Evolutionary conservation across 192 early-diverging fungal genomes (phyloP), one percentile per base, ranked within the genome.

Genomic region (Phycomyces blakesleeanus): DNA sequence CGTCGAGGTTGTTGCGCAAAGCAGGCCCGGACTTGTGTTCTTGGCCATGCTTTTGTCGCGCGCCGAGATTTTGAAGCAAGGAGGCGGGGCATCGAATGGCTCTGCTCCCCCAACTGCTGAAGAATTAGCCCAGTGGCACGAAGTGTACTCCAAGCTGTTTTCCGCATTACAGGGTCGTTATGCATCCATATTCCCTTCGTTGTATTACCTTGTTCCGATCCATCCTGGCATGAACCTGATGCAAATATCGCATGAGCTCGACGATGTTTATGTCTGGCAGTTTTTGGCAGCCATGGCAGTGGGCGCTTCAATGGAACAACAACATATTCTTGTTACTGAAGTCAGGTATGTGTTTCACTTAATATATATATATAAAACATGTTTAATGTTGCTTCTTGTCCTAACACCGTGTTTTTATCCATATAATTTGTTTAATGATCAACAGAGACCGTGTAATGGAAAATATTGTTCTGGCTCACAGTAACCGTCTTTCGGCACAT

Each of bases 251-350:
- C 58, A 77, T 39, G 67, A 68, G 66, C 61, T 83, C 51, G 86
- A 93, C 70, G 95, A 98, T 71, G 81, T 93, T 27, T 92, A 95
- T 67, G 90, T 97, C 16, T 99, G 97, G 97, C 95, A 97, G 69
- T 99, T 99, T 64, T 78, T 99, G 74, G 93, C 97, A 0, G 91
- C 94, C 0, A 89, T 99, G 81, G 96, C 97, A 1, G 87, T 94
- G 1, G 90, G 93, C 11, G 97, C 97, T 0, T 89, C 91, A 1
- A 88, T 91, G 55, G 97, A 99, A 29, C 95, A 98, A 77, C 97
- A 99, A 77, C 85, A 91, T 40, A 78, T 91, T 22, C 77, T 99
- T 29, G 89, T 99, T 18, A 89, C 91, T 0, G 95, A 97, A 83
- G 90, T 92, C 40, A 78, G 92, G 78, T 90, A 87, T 3, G 44